Conservation (phyloP, 2,329 filamentous ascomycete genomes). For the Colletotrichum tanaceti region DNA sequence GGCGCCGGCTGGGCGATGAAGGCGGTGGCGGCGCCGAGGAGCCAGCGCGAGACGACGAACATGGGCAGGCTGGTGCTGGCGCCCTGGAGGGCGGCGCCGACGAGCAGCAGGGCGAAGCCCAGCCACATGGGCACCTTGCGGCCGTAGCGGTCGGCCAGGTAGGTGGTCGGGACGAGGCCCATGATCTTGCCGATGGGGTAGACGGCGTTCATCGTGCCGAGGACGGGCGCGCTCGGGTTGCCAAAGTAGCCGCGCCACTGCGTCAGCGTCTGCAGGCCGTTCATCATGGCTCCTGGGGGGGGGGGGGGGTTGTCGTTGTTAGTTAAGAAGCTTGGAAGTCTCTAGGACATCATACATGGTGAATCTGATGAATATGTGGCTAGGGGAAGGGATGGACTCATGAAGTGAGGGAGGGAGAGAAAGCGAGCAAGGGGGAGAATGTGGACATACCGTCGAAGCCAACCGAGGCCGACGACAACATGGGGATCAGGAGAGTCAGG, state of each 20-base stretch:
- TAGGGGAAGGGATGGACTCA: no score
- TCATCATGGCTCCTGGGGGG: slow-evolving; percentile 51
- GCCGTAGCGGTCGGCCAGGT: slow-evolving; percentile 52
- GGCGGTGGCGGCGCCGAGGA: slow-evolving; percentile 50
- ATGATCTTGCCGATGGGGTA: slow-evolving; percentile 38
- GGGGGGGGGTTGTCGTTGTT: no score
- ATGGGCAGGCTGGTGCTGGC: slow-evolving; percentile 43
- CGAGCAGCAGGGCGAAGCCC: slow-evolving; percentile 48
- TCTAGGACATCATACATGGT: background rate
- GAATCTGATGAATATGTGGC: no score
- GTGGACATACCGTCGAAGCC: slow-evolving; percentile 52
- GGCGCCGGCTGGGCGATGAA: slow-evolving; percentile 48
- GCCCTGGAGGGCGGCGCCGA: slow-evolving; percentile 48
- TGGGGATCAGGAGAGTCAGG: slow-evolving; percentile 55
- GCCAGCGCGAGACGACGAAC: slow-evolving; percentile 51
- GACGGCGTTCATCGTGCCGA: slow-evolving; percentile 39
- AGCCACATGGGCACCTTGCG: slow-evolving; percentile 49
- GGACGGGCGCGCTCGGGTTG: slow-evolving; percentile 18
- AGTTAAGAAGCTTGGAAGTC: background rate
- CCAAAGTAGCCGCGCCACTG: slow-evolving; percentile 53
- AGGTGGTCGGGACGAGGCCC: slow-evolving; percentile 21
- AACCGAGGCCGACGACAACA: slow-evolving; percentile 55
- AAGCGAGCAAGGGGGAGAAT: no score
- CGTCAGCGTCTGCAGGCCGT: slow-evolving; percentile 53
- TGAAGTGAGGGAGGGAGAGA: no score